These are phyloP conservation scores for Rosa multiflora DNA, from an alignment of 306 rosid species.

Conservation along the genomic window DNA sequence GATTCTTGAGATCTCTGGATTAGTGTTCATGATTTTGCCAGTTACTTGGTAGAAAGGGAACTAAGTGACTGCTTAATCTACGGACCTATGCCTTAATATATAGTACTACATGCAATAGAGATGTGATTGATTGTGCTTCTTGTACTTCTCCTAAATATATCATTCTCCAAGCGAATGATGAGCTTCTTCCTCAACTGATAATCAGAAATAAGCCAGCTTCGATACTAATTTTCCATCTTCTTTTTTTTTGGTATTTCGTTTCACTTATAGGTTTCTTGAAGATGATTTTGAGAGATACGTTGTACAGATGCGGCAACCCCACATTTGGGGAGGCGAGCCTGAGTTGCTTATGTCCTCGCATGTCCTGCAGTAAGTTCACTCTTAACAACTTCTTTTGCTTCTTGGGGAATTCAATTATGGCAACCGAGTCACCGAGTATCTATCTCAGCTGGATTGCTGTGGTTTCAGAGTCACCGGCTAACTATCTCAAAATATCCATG, in stretches of 20 bases:
- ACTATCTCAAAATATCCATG: not conserved
- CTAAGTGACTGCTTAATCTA: not conserved
- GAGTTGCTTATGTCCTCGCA: constrained; percentile 87
- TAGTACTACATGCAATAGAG: not conserved
- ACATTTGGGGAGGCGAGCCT: constrained; percentile 89
- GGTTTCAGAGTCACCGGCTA: not conserved
- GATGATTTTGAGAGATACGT: constrained; percentile 74
- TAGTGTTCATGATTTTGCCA: not conserved
- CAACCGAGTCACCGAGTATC: not conserved
- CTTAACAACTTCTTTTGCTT: not conserved
- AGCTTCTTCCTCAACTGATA: not conserved
- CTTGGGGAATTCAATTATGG: not conserved
- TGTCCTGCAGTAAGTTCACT: constrained; percentile 55
- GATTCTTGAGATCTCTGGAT: constrained; percentile 14
- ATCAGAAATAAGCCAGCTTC: not conserved
- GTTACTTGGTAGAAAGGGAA: not conserved
- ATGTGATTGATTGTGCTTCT: not conserved
- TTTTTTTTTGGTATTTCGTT: not conserved
- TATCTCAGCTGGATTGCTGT: not conserved
- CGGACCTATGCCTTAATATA: not conserved
- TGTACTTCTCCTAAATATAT: not conserved
- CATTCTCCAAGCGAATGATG: not conserved
- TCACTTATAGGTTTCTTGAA: constrained; percentile 68
- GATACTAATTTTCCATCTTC: not conserved
- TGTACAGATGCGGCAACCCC: constrained; percentile 64